Conservation (phyloP, 2,329 filamentous ascomycete genomes). For the Atkinsonella texensis region DNA sequence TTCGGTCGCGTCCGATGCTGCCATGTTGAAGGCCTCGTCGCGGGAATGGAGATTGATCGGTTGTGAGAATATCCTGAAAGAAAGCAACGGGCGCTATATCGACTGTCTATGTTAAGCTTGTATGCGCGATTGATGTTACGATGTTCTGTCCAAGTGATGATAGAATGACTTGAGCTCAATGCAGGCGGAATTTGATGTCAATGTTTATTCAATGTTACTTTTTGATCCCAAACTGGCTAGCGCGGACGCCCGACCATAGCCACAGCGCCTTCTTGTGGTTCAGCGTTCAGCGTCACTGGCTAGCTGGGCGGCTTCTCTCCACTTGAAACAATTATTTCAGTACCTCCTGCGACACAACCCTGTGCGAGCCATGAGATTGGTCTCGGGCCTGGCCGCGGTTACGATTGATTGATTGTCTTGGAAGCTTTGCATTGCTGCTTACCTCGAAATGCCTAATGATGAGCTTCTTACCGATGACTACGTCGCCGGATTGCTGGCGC, state of each 20-base stretch:
- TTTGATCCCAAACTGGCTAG: slow-evolving; percentile 7
- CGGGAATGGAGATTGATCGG: neutral
- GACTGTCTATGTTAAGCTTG: neutral
- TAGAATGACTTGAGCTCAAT: neutral
- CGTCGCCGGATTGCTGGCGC: slow-evolving; percentile 64
- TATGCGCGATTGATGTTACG: neutral
- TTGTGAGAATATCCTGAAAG: neutral
- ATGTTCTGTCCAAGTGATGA: neutral
- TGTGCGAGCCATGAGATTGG: neutral
- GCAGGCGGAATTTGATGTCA: neutral
- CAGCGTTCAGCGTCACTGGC: neutral
- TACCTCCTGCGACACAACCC: neutral
- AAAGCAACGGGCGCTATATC: neutral
- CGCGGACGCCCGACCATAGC: neutral
- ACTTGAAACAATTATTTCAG: neutral
- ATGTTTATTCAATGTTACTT: slow-evolving; percentile 6
- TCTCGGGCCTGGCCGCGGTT: neutral
- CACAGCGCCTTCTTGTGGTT: no score
- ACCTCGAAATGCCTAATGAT: slow-evolving; percentile 27
- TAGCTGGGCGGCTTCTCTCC: neutral
- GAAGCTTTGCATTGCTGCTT: neutral
- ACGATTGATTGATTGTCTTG: neutral
- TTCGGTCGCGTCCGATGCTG: slow-evolving; percentile 21
- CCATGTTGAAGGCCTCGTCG: slow-evolving; percentile 14
- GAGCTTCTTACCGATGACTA: slow-evolving; percentile 61